Evolutionary conservation across 2,329 filamentous ascomycete species (phyloP).

Genomic region (Xylariaceae sp.): DNA sequence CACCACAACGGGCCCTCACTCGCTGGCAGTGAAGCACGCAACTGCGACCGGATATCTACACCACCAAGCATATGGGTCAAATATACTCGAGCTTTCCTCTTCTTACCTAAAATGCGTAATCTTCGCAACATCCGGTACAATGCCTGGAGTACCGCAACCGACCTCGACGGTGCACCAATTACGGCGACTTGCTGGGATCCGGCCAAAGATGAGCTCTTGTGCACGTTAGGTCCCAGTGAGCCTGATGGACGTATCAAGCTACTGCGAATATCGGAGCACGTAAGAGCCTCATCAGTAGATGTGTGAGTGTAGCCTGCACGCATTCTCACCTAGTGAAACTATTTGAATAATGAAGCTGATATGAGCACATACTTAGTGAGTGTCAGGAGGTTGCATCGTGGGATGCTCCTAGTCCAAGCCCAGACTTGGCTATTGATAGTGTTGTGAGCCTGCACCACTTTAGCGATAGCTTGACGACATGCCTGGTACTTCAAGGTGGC

Average conservation of each 20-base stretch:
- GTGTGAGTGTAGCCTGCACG: slow-evolving; percentile 31
- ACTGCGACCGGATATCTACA: too few species aligned
- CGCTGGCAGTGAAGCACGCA: too few species aligned
- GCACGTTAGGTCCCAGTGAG: slow-evolving; percentile 76
- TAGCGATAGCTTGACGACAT: slow-evolving; percentile 70
- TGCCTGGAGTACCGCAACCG: slow-evolving; percentile 55
- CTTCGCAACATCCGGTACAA: slow-evolving; percentile 72
- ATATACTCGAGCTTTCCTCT: neutral
- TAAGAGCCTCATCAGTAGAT: slow-evolving; percentile 28
- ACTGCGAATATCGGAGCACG: slow-evolving; percentile 45
- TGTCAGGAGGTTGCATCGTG: slow-evolving; percentile 67
- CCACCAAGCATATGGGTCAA: neutral
- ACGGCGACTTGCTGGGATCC: slow-evolving; percentile 85
- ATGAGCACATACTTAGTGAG: slow-evolving; percentile 21
- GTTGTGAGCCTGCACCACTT: slow-evolving; percentile 82
- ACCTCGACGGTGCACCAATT: slow-evolving; percentile 47
- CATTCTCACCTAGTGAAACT: slow-evolving; percentile 5
- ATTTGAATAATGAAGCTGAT: slow-evolving; percentile 1
- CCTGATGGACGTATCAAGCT: slow-evolving; percentile 71
- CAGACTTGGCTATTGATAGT: slow-evolving; percentile 69
- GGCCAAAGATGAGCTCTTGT: slow-evolving; percentile 71
- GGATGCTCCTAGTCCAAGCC: slow-evolving; percentile 79
- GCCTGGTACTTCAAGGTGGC: slow-evolving; percentile 81
- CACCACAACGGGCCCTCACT: neutral
- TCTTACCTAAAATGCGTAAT: slow-evolving; percentile 72